These are phyloP conservation scores for Phytopythium ostracodes DNA, from an alignment of 352 stramenopile genomes.

Conservation along the genomic window DNA sequence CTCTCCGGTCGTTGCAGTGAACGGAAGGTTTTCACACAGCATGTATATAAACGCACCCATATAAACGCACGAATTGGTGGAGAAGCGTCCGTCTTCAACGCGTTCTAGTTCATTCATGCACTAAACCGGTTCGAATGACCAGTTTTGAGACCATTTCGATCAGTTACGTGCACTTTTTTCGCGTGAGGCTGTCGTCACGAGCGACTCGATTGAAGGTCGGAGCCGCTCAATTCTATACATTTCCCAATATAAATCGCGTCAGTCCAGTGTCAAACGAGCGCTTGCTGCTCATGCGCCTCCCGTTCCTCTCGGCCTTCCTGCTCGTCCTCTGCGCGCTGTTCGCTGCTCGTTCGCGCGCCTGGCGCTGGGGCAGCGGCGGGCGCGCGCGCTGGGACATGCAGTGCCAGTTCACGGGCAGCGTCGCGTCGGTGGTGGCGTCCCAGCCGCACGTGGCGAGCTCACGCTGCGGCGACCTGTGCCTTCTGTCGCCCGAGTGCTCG, in stretches of 20 bases:
- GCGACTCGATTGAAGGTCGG: background rate
- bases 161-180: background rate
- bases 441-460: slow-evolving; percentile 18
- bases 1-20: background rate
- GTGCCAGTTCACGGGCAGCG: slow-evolving; percentile 27
- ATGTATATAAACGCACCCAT: slow-evolving; percentile 8
- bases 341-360: slow-evolving; percentile 6
- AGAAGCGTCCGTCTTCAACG: background rate
- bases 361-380: slow-evolving; percentile 17
- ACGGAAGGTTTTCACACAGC: background rate
- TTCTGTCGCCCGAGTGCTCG: slow-evolving; percentile 20
- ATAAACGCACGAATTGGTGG: background rate
- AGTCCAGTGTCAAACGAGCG: background rate
- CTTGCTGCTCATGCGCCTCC: background rate
- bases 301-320: background rate
- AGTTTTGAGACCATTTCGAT: background rate
- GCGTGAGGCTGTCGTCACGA: background rate
- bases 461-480: slow-evolving; percentile 29
- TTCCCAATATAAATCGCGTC: no score
- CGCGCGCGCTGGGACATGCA: slow-evolving; percentile 25
- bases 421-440: slow-evolving; percentile 8
- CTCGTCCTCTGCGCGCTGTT: slow-evolving; percentile 12
- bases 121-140: background rate
- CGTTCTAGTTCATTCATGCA: background rate
- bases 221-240: no score